These are phyloP conservation scores for Medicago truncatula DNA, from an alignment of 306 rosid genomes.

Conservation along the genomic window DNA sequence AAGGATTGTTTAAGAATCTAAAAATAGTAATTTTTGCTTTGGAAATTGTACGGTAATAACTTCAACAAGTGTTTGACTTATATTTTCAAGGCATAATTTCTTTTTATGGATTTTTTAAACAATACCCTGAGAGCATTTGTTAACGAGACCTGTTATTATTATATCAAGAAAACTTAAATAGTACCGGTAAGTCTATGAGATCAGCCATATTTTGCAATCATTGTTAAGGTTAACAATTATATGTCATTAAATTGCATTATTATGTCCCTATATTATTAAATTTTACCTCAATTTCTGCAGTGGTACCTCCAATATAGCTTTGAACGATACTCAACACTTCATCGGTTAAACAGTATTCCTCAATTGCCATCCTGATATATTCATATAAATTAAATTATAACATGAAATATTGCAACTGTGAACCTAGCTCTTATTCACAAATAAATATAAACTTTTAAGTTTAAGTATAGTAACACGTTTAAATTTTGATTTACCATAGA, in stretches of 20 bases:
- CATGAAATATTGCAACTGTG: constrained; percentile 7
- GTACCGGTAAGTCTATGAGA: not conserved
- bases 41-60: no score
- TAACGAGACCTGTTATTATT: no score
- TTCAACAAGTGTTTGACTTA: no score
- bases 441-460: constrained; percentile 9
- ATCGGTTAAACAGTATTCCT: constrained; percentile 60
- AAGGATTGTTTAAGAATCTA: no score
- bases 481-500: constrained; percentile 60
- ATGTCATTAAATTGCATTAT: constrained; percentile 8
- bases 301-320: constrained; percentile 53
- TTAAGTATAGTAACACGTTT: constrained; percentile 32
- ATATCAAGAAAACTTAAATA: no score
- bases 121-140: no score
- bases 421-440: constrained; percentile 17
- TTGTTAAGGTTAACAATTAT: constrained; percentile 33
- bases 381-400: constrained; percentile 8
- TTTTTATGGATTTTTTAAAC: no score
- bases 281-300: constrained; percentile 68
- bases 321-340: constrained; percentile 58
- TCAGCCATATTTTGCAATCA: not conserved
- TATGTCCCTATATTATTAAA: constrained; percentile 2
- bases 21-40: no score
- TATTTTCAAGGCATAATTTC: no score
- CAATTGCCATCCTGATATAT: constrained; percentile 67